Evolutionary conservation across 495 filamentous ascomycete species (phyloP).

Genomic region (Corynascus novoguineensis): DNA sequence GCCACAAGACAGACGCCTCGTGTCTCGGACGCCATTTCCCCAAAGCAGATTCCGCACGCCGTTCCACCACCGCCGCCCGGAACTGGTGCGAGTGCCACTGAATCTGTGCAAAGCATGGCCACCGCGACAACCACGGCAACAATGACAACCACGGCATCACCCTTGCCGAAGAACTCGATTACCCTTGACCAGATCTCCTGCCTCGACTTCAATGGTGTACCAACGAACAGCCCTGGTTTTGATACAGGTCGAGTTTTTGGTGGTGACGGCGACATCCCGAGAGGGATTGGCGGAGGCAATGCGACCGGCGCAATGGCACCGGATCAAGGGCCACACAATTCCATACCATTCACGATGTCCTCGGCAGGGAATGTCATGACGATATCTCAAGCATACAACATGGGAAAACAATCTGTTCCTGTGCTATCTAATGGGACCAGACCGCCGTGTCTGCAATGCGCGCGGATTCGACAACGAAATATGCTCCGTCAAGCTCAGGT

Average conservation of each 20-base stretch:
- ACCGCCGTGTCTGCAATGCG: constrained; percentile 4
- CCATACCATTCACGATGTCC: constrained; percentile 16
- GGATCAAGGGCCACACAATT: constrained; percentile 6
- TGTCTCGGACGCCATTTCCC: constrained; percentile 15
- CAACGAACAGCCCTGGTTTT: constrained; percentile 14
- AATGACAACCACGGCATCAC: background rate
- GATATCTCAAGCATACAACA: constrained; percentile 6
- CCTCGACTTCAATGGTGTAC: constrained; percentile 11
- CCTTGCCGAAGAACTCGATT: background rate
- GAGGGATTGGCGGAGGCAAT: background rate
- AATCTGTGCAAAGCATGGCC: too few relatives aligned
- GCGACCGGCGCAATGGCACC: background rate
- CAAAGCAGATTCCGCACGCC: constrained; percentile 13
- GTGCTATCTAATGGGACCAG: background rate
- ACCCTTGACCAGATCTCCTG: constrained; percentile 18
- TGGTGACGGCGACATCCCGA: background rate
- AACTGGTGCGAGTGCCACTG: background rate
- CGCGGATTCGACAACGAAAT: background rate
- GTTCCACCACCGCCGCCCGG: background rate
- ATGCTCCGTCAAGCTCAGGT: background rate
- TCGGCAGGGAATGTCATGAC: constrained; percentile 17
- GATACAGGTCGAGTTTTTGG: constrained; percentile 16
- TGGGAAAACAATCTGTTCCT: background rate
- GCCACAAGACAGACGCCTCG: background rate
- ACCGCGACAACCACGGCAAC: too few relatives aligned